phyloP scores from a whole-genome alignment of 495 filamentous ascomycete species.

The Hypoxylon intermedium region DNA sequence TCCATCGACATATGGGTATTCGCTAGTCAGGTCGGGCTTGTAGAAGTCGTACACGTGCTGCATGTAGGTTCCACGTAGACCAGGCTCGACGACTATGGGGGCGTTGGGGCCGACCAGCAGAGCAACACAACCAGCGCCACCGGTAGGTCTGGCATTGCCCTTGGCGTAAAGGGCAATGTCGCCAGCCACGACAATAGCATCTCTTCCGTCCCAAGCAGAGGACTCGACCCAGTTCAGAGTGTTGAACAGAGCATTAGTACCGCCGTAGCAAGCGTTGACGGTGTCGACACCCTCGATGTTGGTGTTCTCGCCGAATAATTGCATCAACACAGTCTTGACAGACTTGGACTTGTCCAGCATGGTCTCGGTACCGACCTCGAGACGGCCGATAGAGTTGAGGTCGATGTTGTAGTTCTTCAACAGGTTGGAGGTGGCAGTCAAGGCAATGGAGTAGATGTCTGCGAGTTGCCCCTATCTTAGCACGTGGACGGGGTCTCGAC shows the following conservation, averaged over 20 bases:
- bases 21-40: slow-evolving; percentile 97
- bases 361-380: slow-evolving; percentile 98
- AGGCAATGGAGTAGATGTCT: slow-evolving; percentile 98
- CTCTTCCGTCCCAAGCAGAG: slow-evolving; percentile 94
- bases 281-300: slow-evolving; percentile 97
- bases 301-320: slow-evolving; percentile 85
- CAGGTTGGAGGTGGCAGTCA: slow-evolving; percentile 88
- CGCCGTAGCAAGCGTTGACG: slow-evolving; percentile 97
- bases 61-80: slow-evolving; percentile 91
- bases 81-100: slow-evolving; percentile 88
- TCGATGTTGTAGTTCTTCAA: slow-evolving; percentile 94
- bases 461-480: slow-evolving; percentile 21
- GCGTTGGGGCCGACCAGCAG: slow-evolving; percentile 94
- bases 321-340: slow-evolving; percentile 99
- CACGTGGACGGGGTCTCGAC: slow-evolving; percentile 3
- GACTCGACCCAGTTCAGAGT: slow-evolving; percentile 97
- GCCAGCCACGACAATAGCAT: slow-evolving; percentile 92
- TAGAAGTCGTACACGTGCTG: slow-evolving; percentile 98
- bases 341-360: slow-evolving; percentile 99
- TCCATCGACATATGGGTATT: slow-evolving; percentile 96
- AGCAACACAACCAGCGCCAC: slow-evolving; percentile 93
- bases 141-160: slow-evolving; percentile 92
- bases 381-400: slow-evolving; percentile 83
- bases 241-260: slow-evolving; percentile 98
- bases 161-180: slow-evolving; percentile 99